phyloP scores from a whole-genome alignment of 75 land plant species.

The Cryptomeria japonica region DNA sequence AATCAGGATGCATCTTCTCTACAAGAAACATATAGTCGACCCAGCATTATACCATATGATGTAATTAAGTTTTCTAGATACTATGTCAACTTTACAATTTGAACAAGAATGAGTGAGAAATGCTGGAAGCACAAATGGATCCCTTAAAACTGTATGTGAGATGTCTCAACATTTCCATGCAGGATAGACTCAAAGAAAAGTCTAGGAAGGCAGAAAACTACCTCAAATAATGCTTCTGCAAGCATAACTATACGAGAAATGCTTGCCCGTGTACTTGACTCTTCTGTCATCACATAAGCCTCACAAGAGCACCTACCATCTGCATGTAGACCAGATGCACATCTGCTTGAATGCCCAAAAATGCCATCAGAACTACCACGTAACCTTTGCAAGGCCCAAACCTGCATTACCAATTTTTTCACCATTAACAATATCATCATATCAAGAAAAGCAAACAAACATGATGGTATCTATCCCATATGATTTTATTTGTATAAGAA shows the following conservation, averaged over 20 bases:
- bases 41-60: background rate
- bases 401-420: conserved; percentile 25
- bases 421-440: background rate
- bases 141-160: background rate
- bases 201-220: conserved; percentile 17
- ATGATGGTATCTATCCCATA: background rate
- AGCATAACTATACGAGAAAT: conserved; percentile 93
- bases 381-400: conserved; percentile 43
- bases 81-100: background rate
- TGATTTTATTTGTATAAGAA: background rate
- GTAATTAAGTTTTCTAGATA: background rate
- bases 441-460: background rate
- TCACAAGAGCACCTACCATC: conserved; percentile 85
- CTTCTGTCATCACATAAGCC: conserved; percentile 47
- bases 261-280: conserved; percentile 67
- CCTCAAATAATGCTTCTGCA: conserved; percentile 98
- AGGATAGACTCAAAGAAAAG: background rate
- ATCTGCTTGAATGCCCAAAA: conserved; percentile 38
- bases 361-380: conserved; percentile 35
- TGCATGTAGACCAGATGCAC: conserved; percentile 71
- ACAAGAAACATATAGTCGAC: background rate
- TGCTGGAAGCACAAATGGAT: background rate
- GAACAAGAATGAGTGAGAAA: background rate
- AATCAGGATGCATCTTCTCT: background rate
- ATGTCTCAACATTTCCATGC: background rate